Base-by-base conservation (phyloP, 495 filamentous ascomycete species). In the Podospora sp. region DNA sequence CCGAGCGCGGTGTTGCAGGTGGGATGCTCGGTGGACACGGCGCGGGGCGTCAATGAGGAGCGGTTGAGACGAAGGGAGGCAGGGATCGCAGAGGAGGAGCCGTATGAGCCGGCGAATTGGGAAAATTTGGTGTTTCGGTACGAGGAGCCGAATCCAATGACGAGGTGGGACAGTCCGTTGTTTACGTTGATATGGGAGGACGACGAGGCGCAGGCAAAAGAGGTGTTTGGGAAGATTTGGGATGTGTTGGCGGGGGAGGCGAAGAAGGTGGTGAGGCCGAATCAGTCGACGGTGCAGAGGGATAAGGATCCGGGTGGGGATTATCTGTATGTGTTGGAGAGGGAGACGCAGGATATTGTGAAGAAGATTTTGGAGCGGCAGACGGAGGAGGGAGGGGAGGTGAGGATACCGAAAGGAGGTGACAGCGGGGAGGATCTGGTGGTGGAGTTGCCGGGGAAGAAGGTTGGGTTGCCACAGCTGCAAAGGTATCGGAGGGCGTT, bases 91-190 rank as follows among this genome's bases (percentile, higher is more conserved):
- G 77, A 76, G 18, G 81, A 85, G 61, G 82, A 83, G n/a, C 78
- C 87, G 0, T 93, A 92, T 77, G 81, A 84, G 6, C 75, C 81
- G 0, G 85, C 88, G 4, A 88, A 92, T 69, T 92, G 96, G 81
- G 91, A 97, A 73, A 97, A 97, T 77, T 87, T 99, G 20, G 89
- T 97, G 57, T 97, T 94, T 74, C 88, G 95, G 57, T 97, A 96
- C 76, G 95, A 99, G 78, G 95, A 98, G 80, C 95, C 95, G 16
- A 97, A 94, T 80, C 89, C 91, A 59, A 94, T 97, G 91, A 91
- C 87, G 18, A 85, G 95, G 56, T 99, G 95, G 95, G 95, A 99
- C 76, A 91, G 89, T 68, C 95, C 95, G 6, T 84, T 97, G 22
- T 98, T 97, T 81, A 94, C 93, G 9, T 88, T 97, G 0, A 87